Conservation (phyloP, 495 filamentous ascomycete species). For the Talaromyces trachyspermus region DNA sequence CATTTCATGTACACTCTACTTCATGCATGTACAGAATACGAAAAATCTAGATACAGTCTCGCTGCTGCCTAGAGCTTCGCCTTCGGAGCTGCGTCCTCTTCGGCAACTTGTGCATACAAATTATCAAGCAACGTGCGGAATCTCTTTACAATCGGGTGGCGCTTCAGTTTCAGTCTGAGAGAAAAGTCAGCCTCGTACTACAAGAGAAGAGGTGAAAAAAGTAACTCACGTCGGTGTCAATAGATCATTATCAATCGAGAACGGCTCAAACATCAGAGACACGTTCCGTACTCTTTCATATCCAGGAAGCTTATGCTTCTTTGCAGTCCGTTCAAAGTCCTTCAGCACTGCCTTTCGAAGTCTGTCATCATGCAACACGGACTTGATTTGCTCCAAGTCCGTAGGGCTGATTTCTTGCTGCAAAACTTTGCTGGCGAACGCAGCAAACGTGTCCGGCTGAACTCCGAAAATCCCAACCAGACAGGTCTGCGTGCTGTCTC, state of each 20-base stretch:
- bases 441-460: slow-evolving; percentile 71
- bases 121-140: slow-evolving; percentile 69
- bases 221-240: slow-evolving; percentile 88
- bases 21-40: not conserved
- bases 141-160: slow-evolving; percentile 73
- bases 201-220: not conserved
- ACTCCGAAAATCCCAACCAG: slow-evolving; percentile 86
- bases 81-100: slow-evolving; percentile 47
- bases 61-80: slow-evolving; percentile 32
- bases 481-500: slow-evolving; percentile 75
- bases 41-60: not conserved
- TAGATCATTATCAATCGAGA: slow-evolving; percentile 89
- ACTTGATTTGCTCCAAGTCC: slow-evolving; percentile 59
- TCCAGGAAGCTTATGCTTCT: slow-evolving; percentile 79
- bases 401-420: slow-evolving; percentile 53
- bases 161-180: slow-evolving; percentile 89
- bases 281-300: slow-evolving; percentile 77
- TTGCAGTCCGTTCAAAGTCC: slow-evolving; percentile 73
- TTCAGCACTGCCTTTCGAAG: slow-evolving; percentile 68
- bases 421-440: slow-evolving; percentile 68
- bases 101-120: slow-evolving; percentile 69
- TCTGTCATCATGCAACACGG: slow-evolving; percentile 54
- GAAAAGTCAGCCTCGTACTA: slow-evolving; percentile 29
- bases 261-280: slow-evolving; percentile 76
- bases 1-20: no score